These are phyloP conservation scores for Suillus bovinus DNA, from an alignment of 768 basidiomycete genomes.

Conservation along the genomic window DNA sequence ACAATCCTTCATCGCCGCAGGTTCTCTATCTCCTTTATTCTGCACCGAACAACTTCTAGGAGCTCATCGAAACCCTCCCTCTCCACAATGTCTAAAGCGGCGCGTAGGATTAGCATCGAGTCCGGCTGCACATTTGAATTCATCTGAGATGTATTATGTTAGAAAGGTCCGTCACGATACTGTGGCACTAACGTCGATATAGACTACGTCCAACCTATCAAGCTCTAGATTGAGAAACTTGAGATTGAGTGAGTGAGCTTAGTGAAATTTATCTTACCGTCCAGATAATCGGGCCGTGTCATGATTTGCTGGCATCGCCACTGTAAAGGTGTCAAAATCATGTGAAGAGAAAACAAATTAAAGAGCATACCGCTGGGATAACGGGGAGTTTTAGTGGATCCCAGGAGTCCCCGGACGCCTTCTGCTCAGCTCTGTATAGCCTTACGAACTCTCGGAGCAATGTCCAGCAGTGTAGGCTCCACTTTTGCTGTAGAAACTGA, in stretches of 20 bases:
- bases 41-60: constrained; percentile 66
- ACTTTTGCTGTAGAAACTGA: constrained; percentile 59
- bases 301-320: constrained; percentile 77
- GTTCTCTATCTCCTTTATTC: constrained; percentile 88
- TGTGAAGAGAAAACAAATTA: constrained; percentile 9
- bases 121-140: constrained; percentile 79
- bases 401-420: constrained; percentile 39
- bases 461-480: constrained; percentile 81
- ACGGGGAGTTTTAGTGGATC: constrained; percentile 46
- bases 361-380: constrained; percentile 65
- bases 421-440: constrained; percentile 50
- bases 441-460: constrained; percentile 74
- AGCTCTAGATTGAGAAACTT: constrained; percentile 42
- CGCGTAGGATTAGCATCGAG: constrained; percentile 73
- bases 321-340: constrained; percentile 31
- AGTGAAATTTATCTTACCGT: constrained; percentile 43
- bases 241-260: background rate
- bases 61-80: constrained; percentile 82
- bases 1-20: constrained; percentile 36
- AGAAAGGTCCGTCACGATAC: constrained; percentile 1
- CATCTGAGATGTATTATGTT: constrained; percentile 41
- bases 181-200: constrained; percentile 64
- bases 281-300: constrained; percentile 83
- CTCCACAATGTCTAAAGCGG: constrained; percentile 67
- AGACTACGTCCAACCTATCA: constrained; percentile 69